Evolutionary conservation across 2,329 filamentous ascomycete genomes (phyloP).

Genomic region (Berkeleyomyces rouxiae): DNA sequence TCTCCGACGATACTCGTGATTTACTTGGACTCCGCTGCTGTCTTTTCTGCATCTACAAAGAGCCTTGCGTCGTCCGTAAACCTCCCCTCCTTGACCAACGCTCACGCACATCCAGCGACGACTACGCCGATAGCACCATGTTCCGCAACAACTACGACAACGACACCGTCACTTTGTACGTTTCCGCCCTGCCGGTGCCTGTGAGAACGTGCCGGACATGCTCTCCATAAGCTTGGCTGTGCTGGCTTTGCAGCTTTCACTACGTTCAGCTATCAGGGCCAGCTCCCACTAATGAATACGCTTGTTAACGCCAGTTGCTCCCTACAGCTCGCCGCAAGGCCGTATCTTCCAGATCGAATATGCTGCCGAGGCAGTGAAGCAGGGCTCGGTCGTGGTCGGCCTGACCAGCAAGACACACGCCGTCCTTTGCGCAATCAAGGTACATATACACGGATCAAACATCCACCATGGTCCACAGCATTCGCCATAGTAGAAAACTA

Average conservation of each 20-base stretch:
- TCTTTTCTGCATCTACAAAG: background rate
- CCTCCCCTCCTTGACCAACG: background rate
- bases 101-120: background rate
- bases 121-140: slow-evolving; percentile 41
- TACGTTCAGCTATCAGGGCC: background rate
- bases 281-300: background rate
- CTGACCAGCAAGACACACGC: slow-evolving; percentile 96
- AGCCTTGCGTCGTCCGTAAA: background rate
- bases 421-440: slow-evolving; percentile 92
- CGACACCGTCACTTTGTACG: slow-evolving; percentile 97
- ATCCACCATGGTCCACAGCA: background rate
- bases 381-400: slow-evolving; percentile 93
- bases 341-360: slow-evolving; percentile 99
- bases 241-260: background rate
- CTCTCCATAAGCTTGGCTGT: background rate
- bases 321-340: slow-evolving; percentile 78
- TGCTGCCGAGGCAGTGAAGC: slow-evolving; percentile 95
- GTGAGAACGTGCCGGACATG: too few relatives aligned
- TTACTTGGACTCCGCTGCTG: background rate
- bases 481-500: slow-evolving; percentile 3
- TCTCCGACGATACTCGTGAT: background rate
- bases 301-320: slow-evolving; percentile 15
- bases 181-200: slow-evolving; percentile 16
- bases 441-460: slow-evolving; percentile 22
- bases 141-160: slow-evolving; percentile 99